Evolutionary conservation across 805 yeast genomes (phyloP).

Genomic region (Candida nitratophila): DNA sequence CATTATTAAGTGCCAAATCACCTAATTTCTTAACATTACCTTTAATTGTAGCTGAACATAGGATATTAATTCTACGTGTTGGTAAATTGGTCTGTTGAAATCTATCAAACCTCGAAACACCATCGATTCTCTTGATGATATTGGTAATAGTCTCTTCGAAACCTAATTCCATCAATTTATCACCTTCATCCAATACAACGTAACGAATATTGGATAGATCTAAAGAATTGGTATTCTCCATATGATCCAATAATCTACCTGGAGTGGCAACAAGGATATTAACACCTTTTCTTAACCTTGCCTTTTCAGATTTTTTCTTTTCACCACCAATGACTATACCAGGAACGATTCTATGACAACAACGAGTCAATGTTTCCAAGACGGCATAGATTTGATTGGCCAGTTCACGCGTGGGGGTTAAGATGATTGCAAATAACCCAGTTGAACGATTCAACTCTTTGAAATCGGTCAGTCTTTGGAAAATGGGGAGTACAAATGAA

Average conservation of each 20-base stretch:
- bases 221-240: constrained; percentile 77
- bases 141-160: constrained; percentile 88
- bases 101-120: constrained; percentile 29
- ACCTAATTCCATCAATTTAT: constrained; percentile 89
- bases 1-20: constrained; percentile 63
- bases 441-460: constrained; percentile 47
- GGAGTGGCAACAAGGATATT: constrained; percentile 97
- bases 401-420: constrained; percentile 93
- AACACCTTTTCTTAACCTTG: constrained; percentile 90
- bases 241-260: constrained; percentile 91
- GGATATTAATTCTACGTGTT: constrained; percentile 58
- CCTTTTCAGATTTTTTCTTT: constrained; percentile 94
- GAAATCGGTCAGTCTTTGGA: constrained; percentile 62
- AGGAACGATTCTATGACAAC: constrained; percentile 87
- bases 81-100: constrained; percentile 56
- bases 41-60: constrained; percentile 94
- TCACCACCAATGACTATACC: constrained; percentile 98
- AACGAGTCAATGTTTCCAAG: constrained; percentile 60
- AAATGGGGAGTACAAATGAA: constrained; percentile 78
- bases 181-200: constrained; percentile 95
- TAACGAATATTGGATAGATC: constrained; percentile 71
- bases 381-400: constrained; percentile 87
- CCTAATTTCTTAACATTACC: constrained; percentile 76
- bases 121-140: constrained; percentile 56
- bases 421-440: constrained; percentile 83